Base-by-base conservation (phyloP, 2,329 filamentous ascomycete genomes). In the Colletotrichum tropicale region DNA sequence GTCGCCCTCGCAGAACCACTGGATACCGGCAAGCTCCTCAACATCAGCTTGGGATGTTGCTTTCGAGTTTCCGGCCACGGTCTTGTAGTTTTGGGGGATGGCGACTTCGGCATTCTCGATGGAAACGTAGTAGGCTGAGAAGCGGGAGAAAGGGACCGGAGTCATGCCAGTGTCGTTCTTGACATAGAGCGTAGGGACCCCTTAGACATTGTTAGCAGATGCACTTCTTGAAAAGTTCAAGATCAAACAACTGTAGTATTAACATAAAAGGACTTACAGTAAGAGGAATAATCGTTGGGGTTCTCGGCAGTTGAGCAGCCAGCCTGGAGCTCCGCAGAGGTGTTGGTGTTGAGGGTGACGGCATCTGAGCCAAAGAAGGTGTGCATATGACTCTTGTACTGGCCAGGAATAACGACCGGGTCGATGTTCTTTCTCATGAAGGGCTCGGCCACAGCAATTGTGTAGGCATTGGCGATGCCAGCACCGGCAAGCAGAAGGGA, bases 121-220 rank as follows among this genome's bases (percentile, higher is more conserved):
- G 36, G 84, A 74, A 36, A 81, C 86, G 80, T 89, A 89, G 81
- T 88, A 89, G 21, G 87, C 85, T 48, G 82, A 85, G 82, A 89
- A 89, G 68, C 85, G 84, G 70, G 77, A 79, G 64, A 80, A 80
- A 69, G 78, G 82, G 15, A 83, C 83, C 18, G 82, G 81, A 9
- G 78, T 84, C 43, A 81, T 81, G n/a, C 75, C 79, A 43, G 82
- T 81, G 26, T 82, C 78, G 48, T 79, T 77, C 9, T 83, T 84
- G 77, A 83, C 84, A 3, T 85, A 82, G 4, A 86, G 80, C 0
- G 87, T 88, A 0, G 86, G 87, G 1, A 84, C 81, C 87, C 84
- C 78, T 79, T 8, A 1, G 2, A 6, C 5, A 15, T 30, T 2
- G 55, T 69, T 6, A 73, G 70, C 15, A 4, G 5, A 38, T 21